Base-by-base conservation (phyloP, 768 basidiomycete species). In the Pisolithus microcarpus region DNA sequence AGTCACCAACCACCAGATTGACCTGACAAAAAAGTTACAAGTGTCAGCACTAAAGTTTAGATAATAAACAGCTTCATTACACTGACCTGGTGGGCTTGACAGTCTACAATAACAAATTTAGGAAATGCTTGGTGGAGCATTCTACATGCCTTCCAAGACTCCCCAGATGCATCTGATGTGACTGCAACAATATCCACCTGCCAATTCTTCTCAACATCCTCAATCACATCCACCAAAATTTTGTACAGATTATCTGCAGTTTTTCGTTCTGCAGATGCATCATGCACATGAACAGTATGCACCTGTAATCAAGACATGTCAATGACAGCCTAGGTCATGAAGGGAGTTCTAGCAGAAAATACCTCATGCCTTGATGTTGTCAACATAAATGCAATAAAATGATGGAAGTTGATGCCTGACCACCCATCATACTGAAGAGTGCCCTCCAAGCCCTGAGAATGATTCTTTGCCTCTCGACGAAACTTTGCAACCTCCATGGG, bases 1-100 rank as follows among this genome's bases (percentile, higher is more conserved):
- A 72, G 44, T 75, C 61, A 1, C 68, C 65, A 30, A 74, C 65
- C 31, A 75, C 58, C 3, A 75, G 66, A 53, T 74, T 73, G 16
- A 70, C 59, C 70, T 73, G 54, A 56, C 52, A 50, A 26, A 2
- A 26, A 26, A 7, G 26, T 26, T 26, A 26, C 56, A 50, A 8
- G 34, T n/a, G 13, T 53, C 19, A 53, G 31, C 23, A 16, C 19
- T 11, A 15, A 16, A 24, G 26, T 26, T 5, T 26, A 26, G 5
- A 26, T 15, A 53, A 44, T 39, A n/a, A 36, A 46, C 16, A 18
- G 4, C 5, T 26, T 26, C 26, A 26, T 6, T 7, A 3, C 3
- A 55, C 52, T 4, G 52, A 72, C 71, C 61, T 73, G 71, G 56
- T 74, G 72, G 1, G 66, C 61, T 49, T 65, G 67, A 48, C 72